Base-by-base conservation (phyloP, 768 basidiomycete species). In the Tylopilus subfusipes region DNA sequence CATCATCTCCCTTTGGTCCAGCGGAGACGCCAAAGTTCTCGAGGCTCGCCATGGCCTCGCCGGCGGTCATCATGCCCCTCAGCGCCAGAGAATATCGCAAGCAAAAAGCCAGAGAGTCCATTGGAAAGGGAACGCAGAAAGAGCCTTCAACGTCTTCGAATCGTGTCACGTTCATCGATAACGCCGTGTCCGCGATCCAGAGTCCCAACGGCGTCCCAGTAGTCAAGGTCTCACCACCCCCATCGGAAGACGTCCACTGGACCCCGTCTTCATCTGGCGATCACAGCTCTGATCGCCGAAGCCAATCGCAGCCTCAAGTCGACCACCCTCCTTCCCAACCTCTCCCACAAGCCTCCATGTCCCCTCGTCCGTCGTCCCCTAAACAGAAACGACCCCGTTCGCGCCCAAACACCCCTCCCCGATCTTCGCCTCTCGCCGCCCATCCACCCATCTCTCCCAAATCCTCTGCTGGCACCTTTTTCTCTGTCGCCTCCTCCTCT, bases 11-110 rank as follows among this genome's bases (percentile, higher is more conserved):
- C 40, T 70, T 70, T 60, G 70, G 68, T 10, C 70, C 68, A 2
- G 63, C 62, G 4, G 5, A 16, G 40, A 64, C 61, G 1, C 68
- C 68, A 13, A 72, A 58, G 46, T 72, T 70, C 45, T 70, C 68
- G 1, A 62, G 70, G 42, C 64, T 68, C 18, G 30, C 68, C 25
- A 59, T 71, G 55, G 64, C 67, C 14, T 62, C 62, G 4, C 58
- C 70, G 8, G 50, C 60, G 2, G 62, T 70, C 27, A 64, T 70
- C 33, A 70, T 70, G 68, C 68, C 68, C 0, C 57, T 70, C 39
- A 72, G 62, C 6, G 70, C 63, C 0, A 63, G 34, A 13, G 64
- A 70, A n/a, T 70, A 62, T 30, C 62, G 60, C 34, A 70, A 62
- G 22, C 59, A 43, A 50, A 68, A 62, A 7, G 36, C 60, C 13